A percentile compares a stretch with the other conserved stretches of the same genome.
phyloP scores from a whole-genome alignment of 2,329 filamentous ascomycete genomes.

The Cladosporium austrohemisphaericum region DNA sequence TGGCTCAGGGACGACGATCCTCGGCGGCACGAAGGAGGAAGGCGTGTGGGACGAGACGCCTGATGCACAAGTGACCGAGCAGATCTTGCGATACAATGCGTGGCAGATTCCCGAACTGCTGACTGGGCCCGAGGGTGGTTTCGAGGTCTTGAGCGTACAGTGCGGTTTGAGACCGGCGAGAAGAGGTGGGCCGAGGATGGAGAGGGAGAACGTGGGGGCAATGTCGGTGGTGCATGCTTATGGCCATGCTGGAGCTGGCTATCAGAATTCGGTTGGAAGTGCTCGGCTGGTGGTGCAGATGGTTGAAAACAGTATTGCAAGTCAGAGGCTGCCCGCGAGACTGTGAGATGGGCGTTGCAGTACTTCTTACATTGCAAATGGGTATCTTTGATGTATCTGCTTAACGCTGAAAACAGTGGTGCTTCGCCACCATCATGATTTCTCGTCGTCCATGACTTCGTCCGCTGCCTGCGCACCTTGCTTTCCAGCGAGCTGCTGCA shows the following conservation, averaged over 20 bases:
- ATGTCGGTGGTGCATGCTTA: conserved; percentile 44
- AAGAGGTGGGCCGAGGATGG: conserved; percentile 41
- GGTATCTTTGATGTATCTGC: neutral
- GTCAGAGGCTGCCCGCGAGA: conserved; percentile 17
- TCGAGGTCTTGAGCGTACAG: conserved; percentile 43
- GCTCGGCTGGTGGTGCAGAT: conserved; percentile 27
- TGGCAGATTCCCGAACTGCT: conserved; percentile 36
- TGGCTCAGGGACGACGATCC: conserved; percentile 39
- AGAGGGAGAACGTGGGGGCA: conserved; percentile 35
- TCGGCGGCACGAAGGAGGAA: conserved; percentile 45
- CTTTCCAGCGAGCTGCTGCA: conserved; percentile 32
- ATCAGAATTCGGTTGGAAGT: conserved; percentile 32
- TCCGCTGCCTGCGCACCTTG: neutral
- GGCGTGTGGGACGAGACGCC: conserved; percentile 34
- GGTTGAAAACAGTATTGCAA: conserved; percentile 27
- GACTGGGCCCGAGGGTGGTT: conserved; percentile 33
- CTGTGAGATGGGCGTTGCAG: conserved; percentile 16
- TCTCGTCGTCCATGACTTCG: conserved; percentile 1
- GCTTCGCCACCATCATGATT: too few relatives aligned
- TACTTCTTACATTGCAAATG: too few relatives aligned
- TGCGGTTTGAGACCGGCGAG: conserved; percentile 45
- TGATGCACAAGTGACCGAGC: conserved; percentile 33
- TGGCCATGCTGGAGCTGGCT: conserved; percentile 47
- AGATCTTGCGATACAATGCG: conserved; percentile 37
- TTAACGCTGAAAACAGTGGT: neutral